Evolutionary conservation across 306 rosid species (phyloP), one percentile per base, ranked within the genome.

Genomic region (Abrus pulchellus): DNA sequence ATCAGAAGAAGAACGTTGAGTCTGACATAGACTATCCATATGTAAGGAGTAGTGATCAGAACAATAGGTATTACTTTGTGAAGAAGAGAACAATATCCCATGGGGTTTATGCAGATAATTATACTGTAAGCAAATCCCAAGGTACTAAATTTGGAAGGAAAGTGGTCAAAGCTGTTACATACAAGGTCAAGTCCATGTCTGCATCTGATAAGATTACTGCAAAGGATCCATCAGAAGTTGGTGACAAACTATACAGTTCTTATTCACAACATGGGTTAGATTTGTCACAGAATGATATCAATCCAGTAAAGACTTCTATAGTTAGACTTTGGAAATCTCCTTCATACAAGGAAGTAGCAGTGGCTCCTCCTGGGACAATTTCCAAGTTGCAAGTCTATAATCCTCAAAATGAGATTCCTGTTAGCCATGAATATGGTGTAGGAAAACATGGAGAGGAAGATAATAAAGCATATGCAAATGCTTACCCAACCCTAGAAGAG

Each of bases 301-400:
- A 71, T 82, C 79, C 88, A 40, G 63, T 20, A 74, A 93, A 88
- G 87, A 80, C 68, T 80, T 85, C 91, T 49, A 28, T 80, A 36
- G 85, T 91, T 41, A 85, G 88, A 86, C 89, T 91, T 55, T 97
- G 97, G 55, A 91, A 93, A 78, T 93, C 97, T 79, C 97, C 93
- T 83, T 93, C 97, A 34, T 93, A 93, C 86, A 93, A 88, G 89
- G 97, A 93, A 86, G 97, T 93, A 56, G 97, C 97, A 64, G 76
- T 91, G 88, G 94, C 97, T 60, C 94, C 97, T 63, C 97, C 97
- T 63, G 97, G 97, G 81, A 87, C 88, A 45, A 88, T 93, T 68
- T 87, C 84, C 61, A 91, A 83, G 87, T 82, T 86, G 81, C 97
- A 87, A 83, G 85, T 86, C 76, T 86, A 69, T 85, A 82, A 80